A percentile compares a stretch with the other conserved stretches of the same genome.
These are phyloP conservation scores for Fraxinus americana DNA, from an alignment of 257 asterid genomes.

Conservation along the genomic window DNA sequence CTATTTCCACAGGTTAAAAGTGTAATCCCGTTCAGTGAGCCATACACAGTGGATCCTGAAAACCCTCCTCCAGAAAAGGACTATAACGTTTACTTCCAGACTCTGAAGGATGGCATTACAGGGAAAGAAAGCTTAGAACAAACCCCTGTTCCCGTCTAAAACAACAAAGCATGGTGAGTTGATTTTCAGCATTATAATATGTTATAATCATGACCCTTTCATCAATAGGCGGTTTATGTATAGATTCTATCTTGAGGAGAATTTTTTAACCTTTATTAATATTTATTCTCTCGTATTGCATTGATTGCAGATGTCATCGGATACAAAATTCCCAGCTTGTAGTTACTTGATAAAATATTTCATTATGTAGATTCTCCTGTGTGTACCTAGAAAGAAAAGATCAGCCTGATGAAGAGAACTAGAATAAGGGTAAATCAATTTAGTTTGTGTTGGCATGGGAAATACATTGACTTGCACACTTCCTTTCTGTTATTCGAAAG, in stretches of 20 bases:
- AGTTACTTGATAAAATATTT: background rate
- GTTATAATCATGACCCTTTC: background rate
- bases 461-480: background rate
- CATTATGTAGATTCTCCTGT: background rate
- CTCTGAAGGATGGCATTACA: conserved; percentile 79
- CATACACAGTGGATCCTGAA: conserved; percentile 89
- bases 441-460: background rate
- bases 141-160: conserved; percentile 60
- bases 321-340: background rate
- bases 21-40: conserved; percentile 87
- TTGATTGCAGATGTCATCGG: background rate
- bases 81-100: conserved; percentile 69
- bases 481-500: background rate
- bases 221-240: background rate
- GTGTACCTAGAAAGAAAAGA: background rate
- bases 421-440: background rate
- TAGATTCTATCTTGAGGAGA: background rate
- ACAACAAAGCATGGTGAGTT: conserved; percentile 29
- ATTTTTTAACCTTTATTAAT: background rate
- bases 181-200: background rate
- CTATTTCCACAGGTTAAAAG: conserved; percentile 71
- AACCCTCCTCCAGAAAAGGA: conserved; percentile 93
- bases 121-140: conserved; percentile 90
- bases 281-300: background rate
- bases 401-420: background rate